Percentiles rank a stretch among this genome's conserved stretches.
These are phyloP conservation scores for Spathaspora hagerdaliae DNA, from an alignment of 805 yeast species.

Conservation along the genomic window DNA sequence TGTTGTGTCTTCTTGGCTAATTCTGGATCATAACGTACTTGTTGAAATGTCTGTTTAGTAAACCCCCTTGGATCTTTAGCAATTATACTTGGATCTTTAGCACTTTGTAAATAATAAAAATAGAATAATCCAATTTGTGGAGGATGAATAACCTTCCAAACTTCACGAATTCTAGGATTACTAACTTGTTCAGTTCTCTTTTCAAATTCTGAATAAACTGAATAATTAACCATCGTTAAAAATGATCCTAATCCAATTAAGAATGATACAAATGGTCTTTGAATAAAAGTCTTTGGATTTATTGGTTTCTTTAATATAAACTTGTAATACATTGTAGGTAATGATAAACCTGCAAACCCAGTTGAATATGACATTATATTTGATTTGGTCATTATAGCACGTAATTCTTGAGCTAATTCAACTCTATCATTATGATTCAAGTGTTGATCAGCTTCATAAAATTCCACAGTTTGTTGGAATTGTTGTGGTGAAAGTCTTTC, in stretches of 20 bases:
- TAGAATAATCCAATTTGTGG: constrained; percentile 33
- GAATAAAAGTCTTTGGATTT: constrained; percentile 10
- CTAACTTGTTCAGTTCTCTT: background rate
- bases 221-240: constrained; percentile 10
- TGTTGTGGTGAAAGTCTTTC: constrained; percentile 28
- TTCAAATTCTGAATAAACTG: background rate
- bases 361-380: constrained; percentile 23
- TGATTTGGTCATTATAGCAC: constrained; percentile 18
- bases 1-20: background rate
- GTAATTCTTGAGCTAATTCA: constrained; percentile 27
- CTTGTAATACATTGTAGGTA: constrained; percentile 26
- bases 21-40: constrained; percentile 23
- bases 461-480: constrained; percentile 33
- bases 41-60: constrained; percentile 22
- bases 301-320: constrained; percentile 4
- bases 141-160: constrained; percentile 36
- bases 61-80: constrained; percentile 52
- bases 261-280: constrained; percentile 31
- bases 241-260: constrained; percentile 25
- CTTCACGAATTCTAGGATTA: constrained; percentile 15
- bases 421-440: constrained; percentile 28
- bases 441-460: constrained; percentile 38
- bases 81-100: constrained; percentile 46
- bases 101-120: constrained; percentile 49
- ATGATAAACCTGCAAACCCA: constrained; percentile 22